Conservation (phyloP, 768 basidiomycete genomes). For the Leccinum broughii region DNA sequence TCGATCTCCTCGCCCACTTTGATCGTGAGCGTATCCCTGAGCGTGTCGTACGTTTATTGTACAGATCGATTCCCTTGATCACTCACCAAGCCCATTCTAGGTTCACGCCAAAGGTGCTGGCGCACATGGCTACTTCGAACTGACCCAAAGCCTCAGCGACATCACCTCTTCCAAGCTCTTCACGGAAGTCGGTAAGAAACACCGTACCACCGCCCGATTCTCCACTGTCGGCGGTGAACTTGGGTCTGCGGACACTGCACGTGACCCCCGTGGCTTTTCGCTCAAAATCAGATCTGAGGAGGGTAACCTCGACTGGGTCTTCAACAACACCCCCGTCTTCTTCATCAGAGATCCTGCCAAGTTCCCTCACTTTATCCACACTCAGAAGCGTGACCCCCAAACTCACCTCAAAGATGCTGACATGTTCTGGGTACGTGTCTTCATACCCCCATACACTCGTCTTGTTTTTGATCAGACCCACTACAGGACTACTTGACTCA, state of each 20-base stretch:
- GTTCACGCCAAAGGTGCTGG: conserved; percentile 92
- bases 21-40: conserved; percentile 96
- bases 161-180: conserved; percentile 73
- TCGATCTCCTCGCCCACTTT: conserved; percentile 89
- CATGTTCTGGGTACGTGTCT: conserved; percentile 68
- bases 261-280: conserved; percentile 93
- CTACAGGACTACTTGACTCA: conserved; percentile 82
- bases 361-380: conserved; percentile 95
- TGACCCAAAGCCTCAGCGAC: conserved; percentile 84
- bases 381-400: conserved; percentile 88
- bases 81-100: conserved; percentile 42
- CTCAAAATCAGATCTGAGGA: conserved; percentile 86
- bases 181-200: conserved; percentile 63
- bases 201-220: conserved; percentile 80
- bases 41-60: conserved; percentile 63
- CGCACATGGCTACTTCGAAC: conserved; percentile 91
- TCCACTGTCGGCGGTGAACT: conserved; percentile 90
- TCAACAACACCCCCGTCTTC: conserved; percentile 93
- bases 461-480: not conserved
- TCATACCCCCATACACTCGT: not conserved
- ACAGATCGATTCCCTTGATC: not conserved
- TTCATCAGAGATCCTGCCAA: conserved; percentile 85
- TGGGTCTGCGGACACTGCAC: conserved; percentile 89
- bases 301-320: conserved; percentile 91
- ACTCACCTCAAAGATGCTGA: conserved; percentile 89